Evolutionary conservation across 306 rosid genomes (phyloP).

Genomic region (Rosa chinensis): DNA sequence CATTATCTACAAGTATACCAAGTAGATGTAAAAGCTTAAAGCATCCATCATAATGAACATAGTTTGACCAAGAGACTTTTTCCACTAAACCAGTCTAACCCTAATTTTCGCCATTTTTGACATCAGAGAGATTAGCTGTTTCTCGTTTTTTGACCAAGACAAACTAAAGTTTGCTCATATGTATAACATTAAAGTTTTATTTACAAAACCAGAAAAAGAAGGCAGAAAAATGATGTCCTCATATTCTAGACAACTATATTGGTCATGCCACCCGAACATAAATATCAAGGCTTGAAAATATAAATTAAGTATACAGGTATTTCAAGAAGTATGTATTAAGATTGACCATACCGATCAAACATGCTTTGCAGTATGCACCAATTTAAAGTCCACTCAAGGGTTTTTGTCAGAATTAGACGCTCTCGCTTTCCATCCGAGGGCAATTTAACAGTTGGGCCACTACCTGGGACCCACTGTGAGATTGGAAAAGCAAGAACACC

Average conservation of each 20-base stretch:
- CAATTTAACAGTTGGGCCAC: constrained; percentile 68
- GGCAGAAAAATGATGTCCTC: neutral
- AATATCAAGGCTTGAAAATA: constrained; percentile 8
- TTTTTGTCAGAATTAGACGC: constrained; percentile 70
- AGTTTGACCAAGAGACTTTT: neutral
- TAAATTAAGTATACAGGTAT: neutral
- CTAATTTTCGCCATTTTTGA: neutral
- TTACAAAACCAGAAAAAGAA: neutral
- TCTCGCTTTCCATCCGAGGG: constrained; percentile 45
- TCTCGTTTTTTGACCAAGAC: neutral
- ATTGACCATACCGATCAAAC: constrained; percentile 84
- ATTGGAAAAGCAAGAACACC: constrained; percentile 93
- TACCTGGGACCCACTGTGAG: constrained; percentile 87
- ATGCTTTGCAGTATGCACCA: constrained; percentile 97
- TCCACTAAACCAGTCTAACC: neutral
- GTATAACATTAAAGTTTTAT: neutral
- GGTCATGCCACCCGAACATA: neutral
- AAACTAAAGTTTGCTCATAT: neutral
- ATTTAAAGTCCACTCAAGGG: constrained; percentile 95
- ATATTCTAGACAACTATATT: neutral
- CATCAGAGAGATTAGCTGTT: neutral
- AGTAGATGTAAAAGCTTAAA: neutral
- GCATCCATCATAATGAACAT: neutral
- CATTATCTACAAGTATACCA: neutral
- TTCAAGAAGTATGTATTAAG: neutral